Base-by-base conservation (phyloP, 2,329 filamentous ascomycete species). In the Microcyclospora pomicola region DNA sequence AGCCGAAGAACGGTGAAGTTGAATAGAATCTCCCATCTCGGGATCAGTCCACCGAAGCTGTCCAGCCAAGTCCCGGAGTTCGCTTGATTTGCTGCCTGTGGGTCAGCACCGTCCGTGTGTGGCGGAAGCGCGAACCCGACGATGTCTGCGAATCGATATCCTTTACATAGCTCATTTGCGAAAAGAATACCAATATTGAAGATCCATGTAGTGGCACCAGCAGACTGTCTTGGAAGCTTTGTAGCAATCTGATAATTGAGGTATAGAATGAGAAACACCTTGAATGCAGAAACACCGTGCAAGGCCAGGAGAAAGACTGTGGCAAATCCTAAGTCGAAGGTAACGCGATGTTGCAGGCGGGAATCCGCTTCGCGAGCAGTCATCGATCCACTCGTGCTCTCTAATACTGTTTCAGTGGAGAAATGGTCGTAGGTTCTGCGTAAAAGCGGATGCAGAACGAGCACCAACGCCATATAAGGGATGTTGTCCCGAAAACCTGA, bases 21-120 rank as follows among this genome's bases (percentile, higher is more conserved):
- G 70, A 98, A 98, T 5, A 95, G 71, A n/a, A 98, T 78, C 58
- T 96, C 85, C 91, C 91, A 98, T 42, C 88, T 74, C 0, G 80
- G 69, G 56, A 93, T 77, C n/a, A 98, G 65, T 1, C 91, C 91
- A 6, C 84, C 77, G 47, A 80, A 80, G 37, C 71, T 68, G 60
- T 98, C 91, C 12, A 96, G 65, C 66, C 74, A 82, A 32, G 67
- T 65, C 6, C 77, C 86, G 67, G 80, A 80, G 14, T 68, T 65
- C 27, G 73, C 64, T 6, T 46, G 62, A 24, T 24, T 7, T 4
- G 9, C 30, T n/a, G 30, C 12, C 14, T 31, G 12, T 15, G 12
- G 5, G 13, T 65, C 62, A 13, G 9, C 19, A 9, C 10, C 34
- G 10, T 39, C 38, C 15, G 57, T 52, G 5, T 62, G 58, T 9